A percentile compares a stretch with the other conserved stretches of the same genome.
Evolutionary conservation across 176 grass and related monocot species (phyloP).

Genomic region (Zizania latifolia): DNA sequence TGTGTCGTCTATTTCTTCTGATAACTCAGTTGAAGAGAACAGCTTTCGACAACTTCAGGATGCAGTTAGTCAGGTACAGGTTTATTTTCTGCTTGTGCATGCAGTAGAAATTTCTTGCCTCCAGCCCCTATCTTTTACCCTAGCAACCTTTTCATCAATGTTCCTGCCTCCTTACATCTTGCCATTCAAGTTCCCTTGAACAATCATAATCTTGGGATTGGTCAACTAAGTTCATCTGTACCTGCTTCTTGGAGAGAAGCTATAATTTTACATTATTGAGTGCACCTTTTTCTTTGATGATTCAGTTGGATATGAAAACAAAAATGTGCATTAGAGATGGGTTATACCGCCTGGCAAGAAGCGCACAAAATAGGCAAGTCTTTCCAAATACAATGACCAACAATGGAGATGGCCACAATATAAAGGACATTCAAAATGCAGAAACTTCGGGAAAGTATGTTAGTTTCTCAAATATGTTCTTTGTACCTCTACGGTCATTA

Average conservation of each 20-base stretch:
- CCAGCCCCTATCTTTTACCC: not conserved
- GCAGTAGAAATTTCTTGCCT: conserved; percentile 1
- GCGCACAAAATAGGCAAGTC: conserved; percentile 61
- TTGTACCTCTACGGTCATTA: not conserved
- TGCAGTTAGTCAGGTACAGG: conserved; percentile 76
- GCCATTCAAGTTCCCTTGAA: conserved; percentile 6
- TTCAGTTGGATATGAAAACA: conserved; percentile 82
- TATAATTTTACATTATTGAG: conserved; percentile 26
- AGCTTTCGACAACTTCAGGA: conserved; percentile 71
- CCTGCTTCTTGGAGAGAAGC: conserved; percentile 12
- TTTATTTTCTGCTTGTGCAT: not conserved
- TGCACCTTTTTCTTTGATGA: conserved; percentile 14
- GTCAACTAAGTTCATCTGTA: conserved; percentile 5
- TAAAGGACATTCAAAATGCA: conserved; percentile 36
- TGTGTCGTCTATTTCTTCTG: conserved; percentile 46
- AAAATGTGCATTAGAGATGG: conserved; percentile 93
- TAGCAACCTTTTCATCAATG: not conserved
- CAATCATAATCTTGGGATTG: not conserved
- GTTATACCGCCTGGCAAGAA: conserved; percentile 89
- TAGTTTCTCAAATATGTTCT: conserved; percentile 25
- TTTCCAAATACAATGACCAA: conserved; percentile 40
- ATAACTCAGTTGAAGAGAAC: conserved; percentile 59
- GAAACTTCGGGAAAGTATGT: conserved; percentile 42
- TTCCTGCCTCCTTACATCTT: conserved; percentile 1
- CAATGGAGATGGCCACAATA: conserved; percentile 47